A percentile compares a stretch with the other conserved stretches of the same genome.
Conservation (phyloP, 2,329 filamentous ascomycete species). For the Colletotrichum sp. region DNA sequence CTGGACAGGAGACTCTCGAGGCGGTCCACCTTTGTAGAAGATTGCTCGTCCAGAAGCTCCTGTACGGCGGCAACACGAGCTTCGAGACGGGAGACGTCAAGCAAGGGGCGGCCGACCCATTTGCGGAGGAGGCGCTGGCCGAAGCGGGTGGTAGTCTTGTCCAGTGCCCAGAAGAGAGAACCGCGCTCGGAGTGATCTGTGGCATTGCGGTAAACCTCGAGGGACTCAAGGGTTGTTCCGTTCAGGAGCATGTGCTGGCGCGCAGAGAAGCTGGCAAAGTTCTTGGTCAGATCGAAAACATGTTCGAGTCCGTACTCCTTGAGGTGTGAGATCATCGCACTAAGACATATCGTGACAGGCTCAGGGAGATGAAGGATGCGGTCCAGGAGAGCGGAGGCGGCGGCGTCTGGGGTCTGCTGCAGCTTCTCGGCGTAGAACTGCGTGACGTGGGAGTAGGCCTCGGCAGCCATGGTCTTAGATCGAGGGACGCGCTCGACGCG, state of each 20-base stretch:
- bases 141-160: constrained; percentile 90
- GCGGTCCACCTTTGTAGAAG: constrained; percentile 72
- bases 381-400: constrained; percentile 73
- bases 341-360: constrained; percentile 87
- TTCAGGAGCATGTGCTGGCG: constrained; percentile 95
- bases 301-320: constrained; percentile 93
- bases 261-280: constrained; percentile 95
- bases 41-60: constrained; percentile 76
- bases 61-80: constrained; percentile 84
- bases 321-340: constrained; percentile 94
- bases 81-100: constrained; percentile 77
- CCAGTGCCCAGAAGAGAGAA: constrained; percentile 93
- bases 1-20: constrained; percentile 74
- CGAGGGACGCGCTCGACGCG: constrained; percentile 82
- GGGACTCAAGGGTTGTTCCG: constrained; percentile 89
- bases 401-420: constrained; percentile 50
- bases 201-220: constrained; percentile 95
- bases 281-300: constrained; percentile 94
- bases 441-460: constrained; percentile 87
- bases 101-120: constrained; percentile 91
- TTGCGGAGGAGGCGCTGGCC: constrained; percentile 88
- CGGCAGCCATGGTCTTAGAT: constrained; percentile 80
- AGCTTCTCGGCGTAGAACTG: constrained; percentile 91
- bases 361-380: constrained; percentile 87
- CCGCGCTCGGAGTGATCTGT: constrained; percentile 86